Conservation (phyloP, 2,329 filamentous ascomycete species). For the Simplicillium aogashimaense region DNA sequence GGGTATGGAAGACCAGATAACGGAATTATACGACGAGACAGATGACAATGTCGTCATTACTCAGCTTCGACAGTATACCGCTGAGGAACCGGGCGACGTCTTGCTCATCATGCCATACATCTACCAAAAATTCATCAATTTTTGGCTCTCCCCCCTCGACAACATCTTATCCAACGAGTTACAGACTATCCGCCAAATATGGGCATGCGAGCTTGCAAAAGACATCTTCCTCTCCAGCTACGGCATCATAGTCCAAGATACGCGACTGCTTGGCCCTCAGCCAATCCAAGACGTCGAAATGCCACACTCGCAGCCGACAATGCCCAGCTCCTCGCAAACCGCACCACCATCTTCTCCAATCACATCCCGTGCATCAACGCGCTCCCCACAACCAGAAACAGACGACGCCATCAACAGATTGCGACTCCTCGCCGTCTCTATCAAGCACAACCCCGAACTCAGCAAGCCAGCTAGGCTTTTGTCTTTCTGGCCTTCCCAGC, state of each 20-base stretch:
- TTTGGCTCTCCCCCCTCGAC: constrained; percentile 20
- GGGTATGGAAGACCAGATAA: constrained; percentile 17
- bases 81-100: constrained; percentile 13
- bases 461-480: constrained; percentile 20
- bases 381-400: not conserved
- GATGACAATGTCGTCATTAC: constrained; percentile 18
- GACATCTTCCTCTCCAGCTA: constrained; percentile 23
- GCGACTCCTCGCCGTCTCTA: constrained; percentile 20
- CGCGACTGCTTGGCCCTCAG: constrained; percentile 16
- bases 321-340: constrained; percentile 1
- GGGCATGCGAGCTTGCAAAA: constrained; percentile 21
- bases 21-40: constrained; percentile 15
- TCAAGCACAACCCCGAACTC: constrained; percentile 14
- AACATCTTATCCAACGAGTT: constrained; percentile 13
- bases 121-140: constrained; percentile 15
- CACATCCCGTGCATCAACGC: constrained; percentile 6
- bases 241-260: constrained; percentile 23
- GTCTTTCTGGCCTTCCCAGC: constrained; percentile 27
- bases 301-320: constrained; percentile 3
- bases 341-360: constrained; percentile 3
- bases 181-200: constrained; percentile 13
- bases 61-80: constrained; percentile 15
- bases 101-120: constrained; percentile 17
- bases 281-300: constrained; percentile 7
- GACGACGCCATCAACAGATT: constrained; percentile 24